Evolutionary conservation across 176 grass and related monocot genomes (phyloP), one percentile per base, ranked within the genome.

Genomic region (Cocos nucifera): DNA sequence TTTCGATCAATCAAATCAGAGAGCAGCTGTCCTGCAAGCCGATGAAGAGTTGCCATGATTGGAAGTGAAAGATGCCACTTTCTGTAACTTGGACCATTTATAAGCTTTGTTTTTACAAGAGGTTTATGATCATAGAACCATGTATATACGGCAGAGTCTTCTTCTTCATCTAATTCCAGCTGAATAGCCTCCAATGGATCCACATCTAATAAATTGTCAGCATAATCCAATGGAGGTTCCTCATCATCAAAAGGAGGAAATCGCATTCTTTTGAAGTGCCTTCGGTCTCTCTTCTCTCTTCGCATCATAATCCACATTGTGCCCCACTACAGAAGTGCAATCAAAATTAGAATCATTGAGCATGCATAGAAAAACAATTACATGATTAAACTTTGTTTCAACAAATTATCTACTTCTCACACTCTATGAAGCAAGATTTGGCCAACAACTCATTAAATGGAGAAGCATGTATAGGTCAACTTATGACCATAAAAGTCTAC

Each of bases 231-330:
- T 58, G 93, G 93, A 50, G 93, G 93, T 56, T 97, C 93, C 73
- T 97, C 93, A 51, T 97, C 93, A 56, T 97, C 93, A 83, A 97
- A 97, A 69, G 93, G 93, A 71, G 93, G 93, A 72, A 97, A 97
- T 6, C 93, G 78, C 93, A 97, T 97, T 79, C 93, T 80, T 80
- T 97, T 97, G 56, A 97, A 97, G 77, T 97, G 93, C 0, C 93
- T 67, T 30, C 87, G 82, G 66, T 97, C 93, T 78, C 93, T 82
- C 66, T 97, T 97, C 73, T 97, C 93, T 59, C 93, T 77, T 14
- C 87, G 69, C 93, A 97, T 97, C 93, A 97, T 97, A 75, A 97
- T 97, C 93, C 93, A 97, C 93, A 97, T 97, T 25, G 93, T 88
- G 49, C 87, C 93, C 93, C 93, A 97, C 87, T 96, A 74, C 22